A percentile compares a stretch with the other conserved stretches of the same genome.
These are phyloP conservation scores for Kurtzmaniella quercitrusa DNA, from an alignment of 1,139 yeast genomes.

Conservation along the genomic window DNA sequence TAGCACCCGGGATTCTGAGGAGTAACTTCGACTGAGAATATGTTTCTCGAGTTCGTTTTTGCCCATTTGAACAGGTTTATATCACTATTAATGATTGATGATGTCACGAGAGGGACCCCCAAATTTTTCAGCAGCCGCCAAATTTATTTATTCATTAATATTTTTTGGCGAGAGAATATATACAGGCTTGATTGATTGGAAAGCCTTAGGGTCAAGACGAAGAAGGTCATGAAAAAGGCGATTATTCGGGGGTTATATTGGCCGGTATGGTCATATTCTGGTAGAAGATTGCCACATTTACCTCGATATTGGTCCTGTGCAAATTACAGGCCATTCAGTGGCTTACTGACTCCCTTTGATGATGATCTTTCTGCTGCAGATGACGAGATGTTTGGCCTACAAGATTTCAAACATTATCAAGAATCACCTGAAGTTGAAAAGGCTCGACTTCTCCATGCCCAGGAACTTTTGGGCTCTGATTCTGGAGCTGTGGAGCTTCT, in stretches of 20 bases:
- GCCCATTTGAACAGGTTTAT: slow-evolving; percentile 9
- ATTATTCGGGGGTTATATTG: too few relatives aligned
- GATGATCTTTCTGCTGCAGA: slow-evolving; percentile 35
- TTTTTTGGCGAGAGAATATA: too few relatives aligned
- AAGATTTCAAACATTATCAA: slow-evolving; percentile 37
- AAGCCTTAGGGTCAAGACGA: background rate
- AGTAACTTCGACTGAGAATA: slow-evolving; percentile 50
- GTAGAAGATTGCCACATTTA: background rate
- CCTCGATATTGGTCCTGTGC: background rate
- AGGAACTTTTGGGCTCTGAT: background rate
- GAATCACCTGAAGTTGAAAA: slow-evolving; percentile 26
- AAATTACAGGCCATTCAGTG: slow-evolving; percentile 9
- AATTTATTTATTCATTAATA: too few relatives aligned
- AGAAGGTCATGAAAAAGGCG: background rate
- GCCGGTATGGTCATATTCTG: background rate
- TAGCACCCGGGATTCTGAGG: slow-evolving; percentile 35
- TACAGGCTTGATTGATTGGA: background rate
- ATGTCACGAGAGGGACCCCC: background rate
- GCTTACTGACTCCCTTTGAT: slow-evolving; percentile 31
- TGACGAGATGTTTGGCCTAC: slow-evolving; percentile 33
- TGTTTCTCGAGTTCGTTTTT: slow-evolving; percentile 46
- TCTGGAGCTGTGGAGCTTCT: slow-evolving; percentile 13
- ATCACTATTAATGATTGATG: background rate
- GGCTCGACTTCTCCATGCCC: slow-evolving; percentile 8
- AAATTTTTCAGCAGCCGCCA: background rate